phyloP scores from a whole-genome alignment of 2,329 filamentous ascomycete genomes.

The Verticillium dahliae region DNA sequence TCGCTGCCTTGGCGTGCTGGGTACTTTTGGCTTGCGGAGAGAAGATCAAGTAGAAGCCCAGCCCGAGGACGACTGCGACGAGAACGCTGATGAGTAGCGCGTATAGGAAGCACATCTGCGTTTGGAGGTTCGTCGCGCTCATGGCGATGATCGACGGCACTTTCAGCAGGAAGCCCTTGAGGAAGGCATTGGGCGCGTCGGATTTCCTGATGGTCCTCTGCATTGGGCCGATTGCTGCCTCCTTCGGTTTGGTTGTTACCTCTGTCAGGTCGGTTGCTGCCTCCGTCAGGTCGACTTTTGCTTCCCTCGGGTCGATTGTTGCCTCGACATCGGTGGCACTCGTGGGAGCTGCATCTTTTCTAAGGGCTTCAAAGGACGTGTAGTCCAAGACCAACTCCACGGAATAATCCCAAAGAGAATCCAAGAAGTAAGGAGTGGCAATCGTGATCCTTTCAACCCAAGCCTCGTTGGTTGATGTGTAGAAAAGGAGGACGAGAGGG shows the following conservation, averaged over 20 bases:
- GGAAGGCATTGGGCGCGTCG: neutral
- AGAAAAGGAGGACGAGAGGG: neutral
- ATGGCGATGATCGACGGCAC: neutral
- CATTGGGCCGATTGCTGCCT: neutral
- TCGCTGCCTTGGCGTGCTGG: neutral
- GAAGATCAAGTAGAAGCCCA: neutral
- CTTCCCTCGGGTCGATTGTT: no score
- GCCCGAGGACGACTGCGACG: neutral
- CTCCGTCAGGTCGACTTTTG: neutral
- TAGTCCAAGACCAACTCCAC: neutral
- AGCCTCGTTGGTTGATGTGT: neutral
- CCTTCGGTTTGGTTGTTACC: no score
- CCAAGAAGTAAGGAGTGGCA: neutral
- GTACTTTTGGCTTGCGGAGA: neutral
- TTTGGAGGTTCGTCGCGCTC: neutral
- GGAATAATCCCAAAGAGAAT: neutral
- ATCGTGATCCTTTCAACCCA: neutral
- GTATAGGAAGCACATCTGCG: neutral
- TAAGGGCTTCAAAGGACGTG: neutral
- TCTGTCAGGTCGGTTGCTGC: no score
- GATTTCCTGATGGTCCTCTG: neutral
- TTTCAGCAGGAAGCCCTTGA: neutral
- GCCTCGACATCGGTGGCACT: neutral
- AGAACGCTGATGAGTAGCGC: neutral
- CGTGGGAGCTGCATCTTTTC: neutral